phyloP scores from a whole-genome alignment of 495 filamentous ascomycete genomes.

The Aspergillus wentii region DNA sequence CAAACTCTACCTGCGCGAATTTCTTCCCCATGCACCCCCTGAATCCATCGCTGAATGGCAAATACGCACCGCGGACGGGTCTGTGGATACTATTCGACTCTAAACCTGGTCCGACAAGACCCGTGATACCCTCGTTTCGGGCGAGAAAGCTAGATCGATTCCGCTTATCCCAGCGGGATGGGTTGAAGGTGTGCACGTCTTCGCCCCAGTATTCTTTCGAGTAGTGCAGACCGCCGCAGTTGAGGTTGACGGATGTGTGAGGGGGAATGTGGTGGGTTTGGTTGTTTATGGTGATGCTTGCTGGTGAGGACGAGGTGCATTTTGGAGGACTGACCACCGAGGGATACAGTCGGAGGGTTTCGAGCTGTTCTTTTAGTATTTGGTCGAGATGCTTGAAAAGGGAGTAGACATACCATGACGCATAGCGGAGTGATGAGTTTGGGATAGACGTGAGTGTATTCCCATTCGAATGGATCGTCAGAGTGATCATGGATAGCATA shows the following conservation, averaged over 20 bases:
- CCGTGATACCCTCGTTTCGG: slow-evolving; percentile 5
- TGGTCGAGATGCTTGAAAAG: too few relatives aligned
- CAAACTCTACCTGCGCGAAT: slow-evolving; percentile 71
- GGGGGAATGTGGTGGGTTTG: slow-evolving; percentile 29
- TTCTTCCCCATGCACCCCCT: slow-evolving; percentile 67
- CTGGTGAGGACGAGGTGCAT: slow-evolving; percentile 17
- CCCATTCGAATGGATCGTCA: slow-evolving; percentile 24
- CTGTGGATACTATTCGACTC: slow-evolving; percentile 41
- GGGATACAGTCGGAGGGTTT: slow-evolving; percentile 38
- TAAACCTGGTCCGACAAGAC: slow-evolving; percentile 11
- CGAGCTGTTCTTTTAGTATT: too few relatives aligned
- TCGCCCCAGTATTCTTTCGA: slow-evolving; percentile 41
- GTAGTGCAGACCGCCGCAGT: slow-evolving; percentile 36
- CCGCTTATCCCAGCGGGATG: slow-evolving; percentile 21
- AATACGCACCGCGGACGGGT: slow-evolving; percentile 56
- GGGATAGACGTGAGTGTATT: slow-evolving; percentile 30
- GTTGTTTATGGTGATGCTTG: slow-evolving; percentile 14
- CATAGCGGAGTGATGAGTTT: slow-evolving; percentile 29
- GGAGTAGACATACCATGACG: slow-evolving; percentile 36
- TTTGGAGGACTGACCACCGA: slow-evolving; percentile 33
- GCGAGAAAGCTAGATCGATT: slow-evolving; percentile 17
- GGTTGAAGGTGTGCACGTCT: slow-evolving; percentile 22
- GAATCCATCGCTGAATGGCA: slow-evolving; percentile 70
- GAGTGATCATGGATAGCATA: slow-evolving; percentile 27
- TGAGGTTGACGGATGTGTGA: slow-evolving; percentile 26